Evolutionary conservation across 2,329 filamentous ascomycete genomes (phyloP).

Genomic region (Lecanicillium sp.): DNA sequence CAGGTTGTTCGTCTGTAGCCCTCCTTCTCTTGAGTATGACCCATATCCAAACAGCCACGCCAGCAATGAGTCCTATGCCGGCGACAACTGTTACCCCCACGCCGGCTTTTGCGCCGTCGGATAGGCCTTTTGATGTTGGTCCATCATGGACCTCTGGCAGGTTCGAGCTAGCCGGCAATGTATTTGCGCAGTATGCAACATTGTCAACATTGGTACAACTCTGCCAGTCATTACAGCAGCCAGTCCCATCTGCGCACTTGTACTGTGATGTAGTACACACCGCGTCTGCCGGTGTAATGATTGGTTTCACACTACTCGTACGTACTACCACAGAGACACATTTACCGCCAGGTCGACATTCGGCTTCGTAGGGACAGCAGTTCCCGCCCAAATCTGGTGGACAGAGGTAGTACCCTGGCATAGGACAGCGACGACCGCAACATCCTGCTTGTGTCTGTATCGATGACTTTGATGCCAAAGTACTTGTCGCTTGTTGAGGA

Average conservation of each 20-base stretch:
- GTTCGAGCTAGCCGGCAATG: slow-evolving; percentile 23
- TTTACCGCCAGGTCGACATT: slow-evolving; percentile 27
- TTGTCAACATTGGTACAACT: slow-evolving; percentile 31
- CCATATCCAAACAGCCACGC: slow-evolving; percentile 37
- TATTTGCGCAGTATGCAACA: slow-evolving; percentile 30
- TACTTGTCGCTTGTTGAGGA: too few relatives aligned
- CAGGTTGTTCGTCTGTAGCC: neutral
- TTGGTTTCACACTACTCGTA: slow-evolving; percentile 9
- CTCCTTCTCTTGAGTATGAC: slow-evolving; percentile 29
- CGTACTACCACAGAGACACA: slow-evolving; percentile 25
- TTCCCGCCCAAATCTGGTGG: slow-evolving; percentile 32
- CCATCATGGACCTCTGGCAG: slow-evolving; percentile 20
- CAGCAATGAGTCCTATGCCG: slow-evolving; percentile 32
- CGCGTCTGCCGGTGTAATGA: slow-evolving; percentile 26
- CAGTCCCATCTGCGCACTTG: slow-evolving; percentile 34
- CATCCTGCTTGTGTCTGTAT: slow-evolving; percentile 21
- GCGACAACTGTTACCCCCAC: slow-evolving; percentile 46
- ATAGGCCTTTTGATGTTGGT: slow-evolving; percentile 21
- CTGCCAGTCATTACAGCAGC: slow-evolving; percentile 40
- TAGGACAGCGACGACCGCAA: slow-evolving; percentile 31
- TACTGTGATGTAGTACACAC: slow-evolving; percentile 38
- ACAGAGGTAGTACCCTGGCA: slow-evolving; percentile 36
- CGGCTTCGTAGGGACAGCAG: slow-evolving; percentile 39
- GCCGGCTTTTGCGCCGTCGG: slow-evolving; percentile 44
- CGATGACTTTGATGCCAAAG: neutral